These are phyloP conservation scores for Penicillium roqueforti DNA, from an alignment of 495 filamentous ascomycete species.

Conservation along the genomic window DNA sequence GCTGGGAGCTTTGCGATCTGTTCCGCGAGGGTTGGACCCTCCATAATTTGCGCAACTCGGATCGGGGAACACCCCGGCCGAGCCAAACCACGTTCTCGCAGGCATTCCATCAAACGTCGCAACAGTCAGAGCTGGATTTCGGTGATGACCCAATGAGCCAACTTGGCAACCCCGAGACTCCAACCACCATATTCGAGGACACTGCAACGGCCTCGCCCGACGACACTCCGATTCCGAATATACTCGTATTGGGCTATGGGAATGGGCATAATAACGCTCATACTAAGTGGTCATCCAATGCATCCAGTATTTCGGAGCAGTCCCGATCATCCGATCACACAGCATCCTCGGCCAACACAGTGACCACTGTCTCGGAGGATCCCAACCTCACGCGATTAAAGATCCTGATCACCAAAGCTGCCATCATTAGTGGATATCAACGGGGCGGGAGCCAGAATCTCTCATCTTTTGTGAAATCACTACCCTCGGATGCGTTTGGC, in stretches of 20 bases:
- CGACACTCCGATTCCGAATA: conserved; percentile 73
- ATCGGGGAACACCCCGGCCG: conserved; percentile 80
- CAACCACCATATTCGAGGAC: conserved; percentile 91
- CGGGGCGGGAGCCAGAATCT: conserved; percentile 45
- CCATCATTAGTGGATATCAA: conserved; percentile 71
- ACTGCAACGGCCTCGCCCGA: conserved; percentile 70
- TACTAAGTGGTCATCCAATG: conserved; percentile 69
- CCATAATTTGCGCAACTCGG: conserved; percentile 75
- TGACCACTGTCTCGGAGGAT: conserved; percentile 63
- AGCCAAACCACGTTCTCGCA: conserved; percentile 69
- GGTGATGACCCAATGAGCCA: conserved; percentile 33
- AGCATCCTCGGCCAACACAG: conserved; percentile 67
- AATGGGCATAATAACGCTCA: conserved; percentile 24
- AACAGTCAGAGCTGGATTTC: conserved; percentile 28
- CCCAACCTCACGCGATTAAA: conserved; percentile 69
- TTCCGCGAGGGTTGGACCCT: conserved; percentile 93
- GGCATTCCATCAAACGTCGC: conserved; percentile 45
- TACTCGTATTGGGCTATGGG: conserved; percentile 74
- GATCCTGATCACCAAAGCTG: conserved; percentile 73
- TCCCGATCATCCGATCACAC: conserved; percentile 66
- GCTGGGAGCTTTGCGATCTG: conserved; percentile 92
- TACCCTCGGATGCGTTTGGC: conserved; percentile 75
- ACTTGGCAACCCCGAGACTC: conserved; percentile 69
- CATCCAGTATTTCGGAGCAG: conserved; percentile 65
- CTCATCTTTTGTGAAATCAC: conserved; percentile 66